A percentile compares a stretch with the other conserved stretches of the same genome.
Evolutionary conservation across 495 filamentous ascomycete genomes (phyloP).

Genomic region (Rhypophila decipiens): DNA sequence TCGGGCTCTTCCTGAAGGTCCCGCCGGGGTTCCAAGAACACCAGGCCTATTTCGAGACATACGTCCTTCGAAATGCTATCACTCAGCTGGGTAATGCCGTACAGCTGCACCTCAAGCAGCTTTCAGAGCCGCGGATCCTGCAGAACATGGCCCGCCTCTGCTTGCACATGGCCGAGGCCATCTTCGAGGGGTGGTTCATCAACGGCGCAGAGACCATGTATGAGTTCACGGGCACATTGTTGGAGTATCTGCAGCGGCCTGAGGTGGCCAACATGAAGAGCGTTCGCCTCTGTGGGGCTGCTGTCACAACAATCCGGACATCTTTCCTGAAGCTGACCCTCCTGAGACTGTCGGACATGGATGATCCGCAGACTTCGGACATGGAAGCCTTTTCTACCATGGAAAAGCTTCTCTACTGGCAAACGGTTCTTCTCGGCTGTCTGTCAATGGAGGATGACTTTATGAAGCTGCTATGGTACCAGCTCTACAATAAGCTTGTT

Average conservation of each 20-base stretch:
- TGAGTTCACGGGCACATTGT: conserved; percentile 77
- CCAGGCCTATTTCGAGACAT: conserved; percentile 91
- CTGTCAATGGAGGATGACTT: conserved; percentile 68
- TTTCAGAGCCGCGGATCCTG: conserved; percentile 77
- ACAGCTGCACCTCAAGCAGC: conserved; percentile 59
- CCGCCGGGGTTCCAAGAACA: conserved; percentile 90
- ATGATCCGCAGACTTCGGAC: conserved; percentile 52
- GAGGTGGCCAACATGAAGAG: conserved; percentile 74
- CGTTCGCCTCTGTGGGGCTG: conserved; percentile 80
- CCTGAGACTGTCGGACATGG: conserved; percentile 75
- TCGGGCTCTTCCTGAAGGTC: conserved; percentile 81
- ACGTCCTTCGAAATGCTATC: conserved; percentile 69
- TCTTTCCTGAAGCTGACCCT: conserved; percentile 72
- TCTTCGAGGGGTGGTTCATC: conserved; percentile 94
- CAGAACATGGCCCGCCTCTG: conserved; percentile 79
- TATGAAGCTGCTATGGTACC: conserved; percentile 78
- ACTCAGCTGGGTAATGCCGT: conserved; percentile 62
- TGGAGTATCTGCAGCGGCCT: conserved; percentile 85
- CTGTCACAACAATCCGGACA: conserved; percentile 63
- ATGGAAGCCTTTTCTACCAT: conserved; percentile 60
- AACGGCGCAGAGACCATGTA: conserved; percentile 72
- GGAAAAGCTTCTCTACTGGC: conserved; percentile 88
- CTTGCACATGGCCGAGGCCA: conserved; percentile 74
- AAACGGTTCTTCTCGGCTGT: conserved; percentile 76
- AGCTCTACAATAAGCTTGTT: conserved; percentile 79